Conservation (phyloP, 1,139 yeast genomes). For the Blastobotrys aristatus region DNA sequence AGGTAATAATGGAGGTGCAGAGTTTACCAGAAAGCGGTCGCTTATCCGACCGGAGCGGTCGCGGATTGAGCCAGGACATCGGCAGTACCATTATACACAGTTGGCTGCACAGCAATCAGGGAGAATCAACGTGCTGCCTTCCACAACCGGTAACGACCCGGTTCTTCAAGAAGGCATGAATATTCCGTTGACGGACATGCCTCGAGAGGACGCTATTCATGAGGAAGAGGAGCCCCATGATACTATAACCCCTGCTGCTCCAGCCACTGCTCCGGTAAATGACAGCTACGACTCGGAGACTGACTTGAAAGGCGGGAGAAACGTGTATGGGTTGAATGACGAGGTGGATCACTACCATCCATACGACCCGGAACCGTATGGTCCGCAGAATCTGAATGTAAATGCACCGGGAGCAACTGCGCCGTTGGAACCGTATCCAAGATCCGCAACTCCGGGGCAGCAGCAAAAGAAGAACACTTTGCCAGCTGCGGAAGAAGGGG, state of each 20-base stretch:
- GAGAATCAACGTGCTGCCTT: slow-evolving; percentile 59
- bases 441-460: background rate
- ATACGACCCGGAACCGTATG: slow-evolving; percentile 11
- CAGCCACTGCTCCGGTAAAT: slow-evolving; percentile 10
- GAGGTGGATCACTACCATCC: slow-evolving; percentile 36
- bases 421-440: slow-evolving; percentile 1
- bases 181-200: slow-evolving; percentile 19
- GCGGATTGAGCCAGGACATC: slow-evolving; percentile 61
- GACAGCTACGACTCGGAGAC: background rate
- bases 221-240: slow-evolving; percentile 8
- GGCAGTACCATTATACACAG: slow-evolving; percentile 76
- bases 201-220: slow-evolving; percentile 14
- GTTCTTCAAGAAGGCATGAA: slow-evolving; percentile 36
- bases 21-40: slow-evolving; percentile 50
- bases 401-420: slow-evolving; percentile 7
- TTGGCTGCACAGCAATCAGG: slow-evolving; percentile 60
- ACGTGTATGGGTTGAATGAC: slow-evolving; percentile 57
- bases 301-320: slow-evolving; percentile 42
- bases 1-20: slow-evolving; percentile 2
- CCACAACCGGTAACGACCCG: slow-evolving; percentile 73
- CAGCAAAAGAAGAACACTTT: slow-evolving; percentile 8
- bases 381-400: slow-evolving; percentile 17
- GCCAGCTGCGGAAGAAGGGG: slow-evolving; percentile 23
- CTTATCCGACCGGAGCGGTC: slow-evolving; percentile 78
- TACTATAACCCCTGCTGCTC: background rate